Conservation (phyloP, 805 yeast genomes). For the Kodamaea fukazawae region DNA sequence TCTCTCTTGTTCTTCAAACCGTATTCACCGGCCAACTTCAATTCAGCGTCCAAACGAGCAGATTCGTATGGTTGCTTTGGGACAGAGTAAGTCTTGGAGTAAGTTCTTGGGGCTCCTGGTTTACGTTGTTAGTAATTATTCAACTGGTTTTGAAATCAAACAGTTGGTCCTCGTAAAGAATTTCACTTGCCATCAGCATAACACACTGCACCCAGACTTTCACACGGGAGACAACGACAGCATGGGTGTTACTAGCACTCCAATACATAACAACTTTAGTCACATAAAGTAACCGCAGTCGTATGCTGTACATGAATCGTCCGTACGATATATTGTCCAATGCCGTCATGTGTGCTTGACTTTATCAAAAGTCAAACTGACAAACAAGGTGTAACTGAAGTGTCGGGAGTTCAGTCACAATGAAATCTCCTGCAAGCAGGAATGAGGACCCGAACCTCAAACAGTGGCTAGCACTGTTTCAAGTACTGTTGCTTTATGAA, state of each 20-base stretch:
- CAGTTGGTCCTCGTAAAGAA: constrained; percentile 5
- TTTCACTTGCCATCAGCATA: constrained; percentile 3
- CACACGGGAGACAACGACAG: no score
- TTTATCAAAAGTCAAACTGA: no score
- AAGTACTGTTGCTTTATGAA: constrained; percentile 8
- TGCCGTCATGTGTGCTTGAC: no score
- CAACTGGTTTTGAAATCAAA: no score
- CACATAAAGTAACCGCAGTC: no score
- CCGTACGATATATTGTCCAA: no score
- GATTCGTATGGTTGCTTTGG: constrained; percentile 99
- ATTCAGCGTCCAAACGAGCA: constrained; percentile 99
- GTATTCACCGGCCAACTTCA: constrained; percentile 99
- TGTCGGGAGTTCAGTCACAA: constrained; percentile 83
- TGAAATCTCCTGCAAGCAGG: constrained; percentile 20
- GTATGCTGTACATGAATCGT: no score
- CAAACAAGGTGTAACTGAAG: constrained; percentile 55
- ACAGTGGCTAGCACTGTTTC: constrained; percentile 1
- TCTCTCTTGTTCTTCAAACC: constrained; percentile 99
- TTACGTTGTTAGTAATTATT: constrained; percentile 4
- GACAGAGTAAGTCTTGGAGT: constrained; percentile 99
- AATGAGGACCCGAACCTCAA: constrained; percentile 75
- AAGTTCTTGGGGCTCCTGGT: constrained; percentile 96
- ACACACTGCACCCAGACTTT: no score
- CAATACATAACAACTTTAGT: no score
- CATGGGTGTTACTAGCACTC: no score